Conservation (phyloP, 306 rosid species). For the Vigna mungo region DNA sequence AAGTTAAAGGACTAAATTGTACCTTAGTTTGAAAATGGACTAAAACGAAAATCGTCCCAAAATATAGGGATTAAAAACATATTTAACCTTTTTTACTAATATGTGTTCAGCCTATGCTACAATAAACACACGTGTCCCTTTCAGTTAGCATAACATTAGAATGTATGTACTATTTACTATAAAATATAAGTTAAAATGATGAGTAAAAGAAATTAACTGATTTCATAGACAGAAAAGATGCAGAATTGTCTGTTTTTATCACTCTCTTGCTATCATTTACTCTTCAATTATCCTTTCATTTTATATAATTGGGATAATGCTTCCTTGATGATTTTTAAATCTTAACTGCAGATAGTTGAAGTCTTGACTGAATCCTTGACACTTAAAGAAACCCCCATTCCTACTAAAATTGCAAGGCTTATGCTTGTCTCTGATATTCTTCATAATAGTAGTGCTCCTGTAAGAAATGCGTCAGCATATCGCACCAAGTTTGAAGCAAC, state of each 20-base stretch:
- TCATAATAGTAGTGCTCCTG: constrained; percentile 99
- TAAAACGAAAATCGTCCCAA: no score
- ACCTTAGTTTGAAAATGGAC: no score
- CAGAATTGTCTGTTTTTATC: constrained; percentile 16
- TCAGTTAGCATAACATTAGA: constrained; percentile 3
- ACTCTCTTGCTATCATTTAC: constrained; percentile 29
- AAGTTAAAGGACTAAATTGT: no score
- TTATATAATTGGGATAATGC: constrained; percentile 27
- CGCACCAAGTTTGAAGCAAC: constrained; percentile 98
- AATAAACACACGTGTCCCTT: not conserved
- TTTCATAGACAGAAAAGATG: constrained; percentile 6
- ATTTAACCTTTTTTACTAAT: constrained; percentile 5
- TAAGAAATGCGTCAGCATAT: constrained; percentile 99
- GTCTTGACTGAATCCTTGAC: constrained; percentile 97
- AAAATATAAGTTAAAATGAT: constrained; percentile 6
- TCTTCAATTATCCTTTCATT: constrained; percentile 11
- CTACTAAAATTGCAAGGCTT: constrained; percentile 98
- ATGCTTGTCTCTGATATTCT: constrained; percentile 99
- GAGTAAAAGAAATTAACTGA: constrained; percentile 9
- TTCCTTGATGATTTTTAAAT: constrained; percentile 18
- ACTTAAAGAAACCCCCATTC: constrained; percentile 97
- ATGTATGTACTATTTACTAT: constrained; percentile 23
- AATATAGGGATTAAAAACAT: no score
- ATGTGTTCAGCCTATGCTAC: constrained; percentile 1
- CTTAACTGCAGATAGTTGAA: constrained; percentile 86